Percentiles rank a stretch among this genome's conserved stretches.
Conservation (phyloP, 2,329 filamentous ascomycete species). For the Lomentospora prolificans region DNA sequence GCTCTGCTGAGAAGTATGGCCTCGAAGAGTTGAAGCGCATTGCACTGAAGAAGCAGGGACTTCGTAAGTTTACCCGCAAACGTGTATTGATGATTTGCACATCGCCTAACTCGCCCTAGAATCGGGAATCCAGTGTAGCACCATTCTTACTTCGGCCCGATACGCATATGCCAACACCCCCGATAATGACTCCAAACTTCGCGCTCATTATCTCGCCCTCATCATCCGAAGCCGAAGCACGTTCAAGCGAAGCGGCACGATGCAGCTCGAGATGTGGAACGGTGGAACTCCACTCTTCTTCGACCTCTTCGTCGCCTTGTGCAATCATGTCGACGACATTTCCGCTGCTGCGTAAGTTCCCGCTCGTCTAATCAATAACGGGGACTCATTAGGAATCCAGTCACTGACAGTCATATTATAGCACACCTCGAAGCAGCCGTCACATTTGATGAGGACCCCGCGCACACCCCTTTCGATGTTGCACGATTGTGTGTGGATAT, state of each 20-base stretch:
- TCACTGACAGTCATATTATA: neutral
- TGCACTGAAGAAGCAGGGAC: constrained; percentile 85
- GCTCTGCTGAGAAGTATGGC: constrained; percentile 79
- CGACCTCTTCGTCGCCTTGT: constrained; percentile 96
- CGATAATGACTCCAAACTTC: constrained; percentile 82
- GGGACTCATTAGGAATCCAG: neutral
- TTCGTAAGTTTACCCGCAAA: constrained; percentile 47
- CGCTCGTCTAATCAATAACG: neutral
- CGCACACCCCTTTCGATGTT: neutral
- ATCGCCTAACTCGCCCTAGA: constrained; percentile 26
- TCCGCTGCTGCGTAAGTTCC: constrained; percentile 6
- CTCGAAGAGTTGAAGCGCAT: constrained; percentile 87
- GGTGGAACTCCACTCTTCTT: constrained; percentile 89
- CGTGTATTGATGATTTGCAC: no score
- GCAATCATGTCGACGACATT: constrained; percentile 95
- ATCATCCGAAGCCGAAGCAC: constrained; percentile 96
- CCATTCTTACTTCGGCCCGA: constrained; percentile 83
- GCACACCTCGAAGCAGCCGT: constrained; percentile 8
- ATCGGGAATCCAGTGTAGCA: constrained; percentile 82
- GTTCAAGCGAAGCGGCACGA: constrained; percentile 96
- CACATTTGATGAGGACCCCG: neutral
- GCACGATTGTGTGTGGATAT: neutral
- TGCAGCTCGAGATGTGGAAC: constrained; percentile 97
- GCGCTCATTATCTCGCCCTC: constrained; percentile 93
- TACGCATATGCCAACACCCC: constrained; percentile 95